Conservation (phyloP, 805 yeast species). For the Cyberlindnera subsufficiens region DNA sequence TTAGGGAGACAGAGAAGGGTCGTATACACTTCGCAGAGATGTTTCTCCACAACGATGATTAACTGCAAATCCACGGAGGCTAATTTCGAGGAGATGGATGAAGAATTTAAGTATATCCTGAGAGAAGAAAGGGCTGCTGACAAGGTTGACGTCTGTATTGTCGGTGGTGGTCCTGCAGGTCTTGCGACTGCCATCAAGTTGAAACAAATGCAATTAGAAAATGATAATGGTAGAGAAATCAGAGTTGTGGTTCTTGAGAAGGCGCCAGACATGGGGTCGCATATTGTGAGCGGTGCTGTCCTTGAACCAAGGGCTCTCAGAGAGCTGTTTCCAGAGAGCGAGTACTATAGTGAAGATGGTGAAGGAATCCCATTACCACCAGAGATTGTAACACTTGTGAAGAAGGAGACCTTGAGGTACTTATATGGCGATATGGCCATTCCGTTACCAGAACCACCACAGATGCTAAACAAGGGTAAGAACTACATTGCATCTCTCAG, state of each 20-base stretch:
- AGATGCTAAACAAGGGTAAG: conserved; percentile 71
- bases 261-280: conserved; percentile 90
- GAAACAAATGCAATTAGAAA: conserved; percentile 74
- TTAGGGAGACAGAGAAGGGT: too few relatives aligned
- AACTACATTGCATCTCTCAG: conserved; percentile 83
- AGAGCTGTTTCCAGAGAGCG: conserved; percentile 75
- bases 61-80: conserved; percentile 19
- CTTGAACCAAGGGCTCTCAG: conserved; percentile 83
- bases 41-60: conserved; percentile 3
- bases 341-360: conserved; percentile 42
- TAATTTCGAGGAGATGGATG: conserved; percentile 24
- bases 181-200: conserved; percentile 86
- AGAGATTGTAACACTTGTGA: conserved; percentile 68
- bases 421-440: conserved; percentile 55
- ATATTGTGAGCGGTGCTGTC: conserved; percentile 90
- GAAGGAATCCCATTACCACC: conserved; percentile 72
- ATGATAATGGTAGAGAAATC: conserved; percentile 51
- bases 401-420: conserved; percentile 67
- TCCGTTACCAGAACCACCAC: conserved; percentile 91
- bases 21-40: not conserved
- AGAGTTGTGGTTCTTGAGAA: conserved; percentile 90
- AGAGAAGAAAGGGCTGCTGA: conserved; percentile 74
- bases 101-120: conserved; percentile 42
- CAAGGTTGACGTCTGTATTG: conserved; percentile 88
- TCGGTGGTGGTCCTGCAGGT: conserved; percentile 98